Evolutionary conservation across 2,329 filamentous ascomycete species (phyloP).

Genomic region (Stagonosporopsis cucurbitacearum): DNA sequence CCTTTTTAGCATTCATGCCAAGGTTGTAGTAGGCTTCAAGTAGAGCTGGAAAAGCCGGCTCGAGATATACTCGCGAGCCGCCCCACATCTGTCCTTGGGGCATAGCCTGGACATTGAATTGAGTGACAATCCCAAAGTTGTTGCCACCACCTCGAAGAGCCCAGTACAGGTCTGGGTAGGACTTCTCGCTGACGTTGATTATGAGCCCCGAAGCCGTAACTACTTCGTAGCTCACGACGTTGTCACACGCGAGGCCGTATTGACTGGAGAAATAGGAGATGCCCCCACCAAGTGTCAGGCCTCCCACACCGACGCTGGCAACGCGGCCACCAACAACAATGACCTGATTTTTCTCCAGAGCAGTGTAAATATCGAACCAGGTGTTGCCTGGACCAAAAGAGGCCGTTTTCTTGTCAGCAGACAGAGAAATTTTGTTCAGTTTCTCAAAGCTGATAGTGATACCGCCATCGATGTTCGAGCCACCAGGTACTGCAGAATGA

Average conservation of each 20-base stretch:
- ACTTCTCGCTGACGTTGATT: slow-evolving; percentile 23
- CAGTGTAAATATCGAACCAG: slow-evolving; percentile 47
- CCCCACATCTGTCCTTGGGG: slow-evolving; percentile 40
- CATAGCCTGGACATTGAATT: slow-evolving; percentile 32
- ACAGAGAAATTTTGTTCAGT: slow-evolving; percentile 37
- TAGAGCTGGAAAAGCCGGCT: slow-evolving; percentile 25
- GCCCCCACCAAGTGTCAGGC: slow-evolving; percentile 36
- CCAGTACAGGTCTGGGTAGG: slow-evolving; percentile 50
- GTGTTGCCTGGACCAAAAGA: slow-evolving; percentile 42
- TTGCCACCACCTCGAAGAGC: slow-evolving; percentile 47
- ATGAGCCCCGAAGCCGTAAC: slow-evolving; percentile 30
- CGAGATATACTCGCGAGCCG: slow-evolving; percentile 23
- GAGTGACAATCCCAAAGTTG: slow-evolving; percentile 47
- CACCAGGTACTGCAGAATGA: slow-evolving; percentile 50
- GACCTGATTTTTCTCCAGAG: slow-evolving; percentile 29
- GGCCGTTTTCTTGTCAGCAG: slow-evolving; percentile 33
- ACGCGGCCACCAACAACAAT: slow-evolving; percentile 38
- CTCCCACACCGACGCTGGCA: slow-evolving; percentile 30
- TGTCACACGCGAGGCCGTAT: slow-evolving; percentile 39
- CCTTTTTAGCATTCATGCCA: slow-evolving; percentile 27
- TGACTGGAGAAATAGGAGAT: slow-evolving; percentile 36
- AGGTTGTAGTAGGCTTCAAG: slow-evolving; percentile 37
- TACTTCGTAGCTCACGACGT: slow-evolving; percentile 45
- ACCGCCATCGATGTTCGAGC: slow-evolving; percentile 51
- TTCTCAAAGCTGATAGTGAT: slow-evolving; percentile 53